Evolutionary conservation across 495 filamentous ascomycete species (phyloP).

Genomic region (Daldinia grandis): DNA sequence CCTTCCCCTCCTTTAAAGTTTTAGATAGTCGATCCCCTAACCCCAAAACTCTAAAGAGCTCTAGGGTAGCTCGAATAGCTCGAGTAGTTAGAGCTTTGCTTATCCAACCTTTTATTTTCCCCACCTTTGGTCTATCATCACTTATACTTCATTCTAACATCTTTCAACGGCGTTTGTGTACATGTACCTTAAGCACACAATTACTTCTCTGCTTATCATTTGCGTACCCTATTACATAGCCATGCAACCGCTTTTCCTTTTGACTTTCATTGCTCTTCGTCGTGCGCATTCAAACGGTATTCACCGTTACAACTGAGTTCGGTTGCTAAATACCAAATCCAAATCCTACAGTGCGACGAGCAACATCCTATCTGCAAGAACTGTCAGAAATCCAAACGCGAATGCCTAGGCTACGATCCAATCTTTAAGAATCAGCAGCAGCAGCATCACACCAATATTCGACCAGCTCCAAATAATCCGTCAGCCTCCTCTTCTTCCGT

Average conservation of each 20-base stretch:
- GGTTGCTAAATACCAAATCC: conserved; percentile 26
- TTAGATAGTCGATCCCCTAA: conserved; percentile 10
- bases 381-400: conserved; percentile 97
- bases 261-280: neutral
- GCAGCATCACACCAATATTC: conserved; percentile 42
- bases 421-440: conserved; percentile 88
- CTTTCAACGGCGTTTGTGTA: neutral
- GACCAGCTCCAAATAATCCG: conserved; percentile 43
- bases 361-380: conserved; percentile 93
- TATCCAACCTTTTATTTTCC: neutral
- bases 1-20: neutral
- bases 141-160: conserved; percentile 1
- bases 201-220: neutral
- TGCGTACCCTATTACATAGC: neutral
- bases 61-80: conserved; percentile 4
- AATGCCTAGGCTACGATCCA: conserved; percentile 96
- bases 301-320: conserved; percentile 2
- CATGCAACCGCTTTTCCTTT: neutral
- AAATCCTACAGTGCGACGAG: conserved; percentile 84
- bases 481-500: conserved; percentile 46
- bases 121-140: conserved; percentile 4
- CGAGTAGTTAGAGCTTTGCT: neutral
- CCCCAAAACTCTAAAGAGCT: conserved; percentile 6
- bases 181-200: neutral
- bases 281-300: neutral